Evolutionary conservation across 2,329 filamentous ascomycete genomes (phyloP).

Genomic region (Phoma herbarum): DNA sequence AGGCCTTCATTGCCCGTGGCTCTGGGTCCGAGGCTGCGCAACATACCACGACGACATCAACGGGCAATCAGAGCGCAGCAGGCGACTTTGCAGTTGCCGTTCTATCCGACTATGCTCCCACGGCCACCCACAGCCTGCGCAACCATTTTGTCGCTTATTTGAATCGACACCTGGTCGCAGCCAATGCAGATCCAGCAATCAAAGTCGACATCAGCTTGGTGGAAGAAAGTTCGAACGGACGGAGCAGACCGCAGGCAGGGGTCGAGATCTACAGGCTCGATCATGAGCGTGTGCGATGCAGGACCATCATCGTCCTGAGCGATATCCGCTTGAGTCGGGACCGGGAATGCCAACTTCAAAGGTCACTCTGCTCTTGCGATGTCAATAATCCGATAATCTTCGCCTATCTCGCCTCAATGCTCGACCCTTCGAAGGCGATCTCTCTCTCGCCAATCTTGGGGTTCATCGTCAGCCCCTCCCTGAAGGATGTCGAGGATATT

Average conservation of each 20-base stretch:
- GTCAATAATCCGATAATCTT: slow-evolving; percentile 28
- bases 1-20: slow-evolving; percentile 31
- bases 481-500: slow-evolving; percentile 33
- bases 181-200: slow-evolving; percentile 26
- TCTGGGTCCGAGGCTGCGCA: slow-evolving; percentile 20
- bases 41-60: slow-evolving; percentile 18
- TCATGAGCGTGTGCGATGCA: slow-evolving; percentile 21
- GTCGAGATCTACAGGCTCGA: slow-evolving; percentile 29
- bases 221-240: slow-evolving; percentile 7
- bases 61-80: slow-evolving; percentile 25
- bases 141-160: slow-evolving; percentile 36
- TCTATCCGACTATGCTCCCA: slow-evolving; percentile 33
- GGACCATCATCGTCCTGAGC: slow-evolving; percentile 27
- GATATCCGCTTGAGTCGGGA: slow-evolving; percentile 30
- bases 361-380: slow-evolving; percentile 21
- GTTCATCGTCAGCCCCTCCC: slow-evolving; percentile 26
- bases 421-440: slow-evolving; percentile 11
- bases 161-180: slow-evolving; percentile 34
- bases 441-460: slow-evolving; percentile 27
- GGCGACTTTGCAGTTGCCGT: slow-evolving; percentile 35
- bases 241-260: slow-evolving; percentile 21
- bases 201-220: slow-evolving; percentile 31
- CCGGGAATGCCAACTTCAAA: slow-evolving; percentile 24
- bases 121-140: slow-evolving; percentile 34
- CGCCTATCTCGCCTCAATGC: slow-evolving; percentile 29